Conservation (phyloP, 306 rosid species). For the Castanopsis chinensis region DNA sequence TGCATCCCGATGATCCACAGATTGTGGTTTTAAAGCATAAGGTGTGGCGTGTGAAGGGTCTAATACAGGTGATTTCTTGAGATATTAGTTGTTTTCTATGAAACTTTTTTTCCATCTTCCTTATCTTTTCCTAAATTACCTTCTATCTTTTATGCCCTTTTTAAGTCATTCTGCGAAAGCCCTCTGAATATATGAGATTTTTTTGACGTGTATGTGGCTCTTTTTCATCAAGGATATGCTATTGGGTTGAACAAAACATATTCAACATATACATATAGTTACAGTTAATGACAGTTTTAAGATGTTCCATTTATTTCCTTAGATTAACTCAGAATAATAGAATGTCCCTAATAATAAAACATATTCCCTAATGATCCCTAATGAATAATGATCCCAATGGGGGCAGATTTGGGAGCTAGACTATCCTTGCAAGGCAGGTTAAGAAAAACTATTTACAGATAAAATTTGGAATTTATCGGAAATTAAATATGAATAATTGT, state of each 20-base stretch:
- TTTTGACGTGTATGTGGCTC: not conserved
- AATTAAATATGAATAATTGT: too few relatives aligned
- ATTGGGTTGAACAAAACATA: not conserved
- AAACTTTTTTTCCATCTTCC: not conserved
- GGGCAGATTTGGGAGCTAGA: not conserved
- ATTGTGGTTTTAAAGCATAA: constrained; percentile 84
- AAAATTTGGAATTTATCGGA: too few relatives aligned
- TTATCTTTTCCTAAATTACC: constrained; percentile 18
- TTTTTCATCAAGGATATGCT: not conserved
- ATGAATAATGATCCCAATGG: not conserved
- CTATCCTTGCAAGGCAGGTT: not conserved
- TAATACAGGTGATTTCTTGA: constrained; percentile 72
- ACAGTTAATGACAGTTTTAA: not conserved
- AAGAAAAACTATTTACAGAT: not conserved
- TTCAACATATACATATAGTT: not conserved
- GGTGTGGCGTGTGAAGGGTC: constrained; percentile 99
- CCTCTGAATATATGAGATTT: not conserved
- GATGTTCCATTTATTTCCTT: not conserved
- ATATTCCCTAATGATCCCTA: not conserved
- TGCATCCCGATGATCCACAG: constrained; percentile 95
- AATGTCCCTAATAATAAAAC: too few relatives aligned
- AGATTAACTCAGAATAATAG: not conserved
- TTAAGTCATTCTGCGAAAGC: not conserved
- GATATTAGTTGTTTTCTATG: not conserved
- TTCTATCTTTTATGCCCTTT: not conserved